Conservation (phyloP, 148 eudicot species). For the Tetragonia tetragonoides region DNA sequence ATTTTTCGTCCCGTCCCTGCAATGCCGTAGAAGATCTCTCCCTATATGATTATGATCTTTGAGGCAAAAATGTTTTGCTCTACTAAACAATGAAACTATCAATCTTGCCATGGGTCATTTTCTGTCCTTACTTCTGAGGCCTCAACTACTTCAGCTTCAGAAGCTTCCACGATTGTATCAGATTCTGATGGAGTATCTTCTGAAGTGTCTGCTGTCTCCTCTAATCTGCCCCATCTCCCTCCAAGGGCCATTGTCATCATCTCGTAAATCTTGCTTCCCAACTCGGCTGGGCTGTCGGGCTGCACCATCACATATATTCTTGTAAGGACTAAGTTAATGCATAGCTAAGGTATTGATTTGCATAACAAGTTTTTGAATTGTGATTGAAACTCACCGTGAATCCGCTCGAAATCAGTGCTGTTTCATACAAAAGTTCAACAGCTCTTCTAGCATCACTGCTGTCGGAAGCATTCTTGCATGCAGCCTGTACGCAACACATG, state of each 20-base stretch:
- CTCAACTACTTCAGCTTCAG: constrained; percentile 74
- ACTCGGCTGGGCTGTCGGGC: constrained; percentile 98
- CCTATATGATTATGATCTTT: neutral
- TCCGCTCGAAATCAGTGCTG: constrained; percentile 90
- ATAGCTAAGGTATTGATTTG: neutral
- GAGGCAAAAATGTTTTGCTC: constrained; percentile 3
- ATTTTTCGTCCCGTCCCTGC: neutral
- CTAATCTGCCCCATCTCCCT: constrained; percentile 91
- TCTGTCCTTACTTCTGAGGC: constrained; percentile 93
- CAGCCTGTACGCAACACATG: constrained; percentile 57
- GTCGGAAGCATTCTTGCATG: constrained; percentile 87
- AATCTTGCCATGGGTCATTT: constrained; percentile 82
- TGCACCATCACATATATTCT: constrained; percentile 22
- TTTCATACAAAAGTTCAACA: constrained; percentile 75
- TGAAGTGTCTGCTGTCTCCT: constrained; percentile 30
- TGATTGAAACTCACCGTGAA: constrained; percentile 60
- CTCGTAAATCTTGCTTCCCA: constrained; percentile 93
- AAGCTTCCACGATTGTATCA: constrained; percentile 33
- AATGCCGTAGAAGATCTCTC: neutral
- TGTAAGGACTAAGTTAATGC: neutral
- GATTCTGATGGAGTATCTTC: constrained; percentile 39
- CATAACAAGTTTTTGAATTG: neutral
- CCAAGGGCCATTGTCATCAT: constrained; percentile 99
- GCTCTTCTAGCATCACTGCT: constrained; percentile 77
- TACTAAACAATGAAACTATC: constrained; percentile 15